phyloP scores from a whole-genome alignment of 23 red algal species.

The Cyanidioschyzon merolae region DNA sequence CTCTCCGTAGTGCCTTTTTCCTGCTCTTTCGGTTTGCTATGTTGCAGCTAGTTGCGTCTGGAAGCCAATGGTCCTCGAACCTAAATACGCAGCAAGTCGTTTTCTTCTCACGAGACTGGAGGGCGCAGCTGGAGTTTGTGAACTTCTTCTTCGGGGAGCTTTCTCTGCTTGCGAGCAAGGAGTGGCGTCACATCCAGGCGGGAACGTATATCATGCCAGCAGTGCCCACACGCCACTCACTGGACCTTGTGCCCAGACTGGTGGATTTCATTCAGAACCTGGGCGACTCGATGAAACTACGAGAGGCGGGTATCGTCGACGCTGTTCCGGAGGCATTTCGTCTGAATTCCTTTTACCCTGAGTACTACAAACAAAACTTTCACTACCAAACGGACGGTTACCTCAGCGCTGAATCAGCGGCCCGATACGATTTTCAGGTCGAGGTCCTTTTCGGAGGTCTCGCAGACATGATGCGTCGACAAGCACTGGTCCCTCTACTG shows the following conservation, averaged over 20 bases:
- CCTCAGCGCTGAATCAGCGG: conserved; percentile 36
- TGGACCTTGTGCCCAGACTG: neutral
- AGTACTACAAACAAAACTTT: conserved; percentile 52
- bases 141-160: conserved; percentile 1
- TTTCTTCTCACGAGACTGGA: neutral
- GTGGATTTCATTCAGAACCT: conserved; percentile 1
- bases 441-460: conserved; percentile 44
- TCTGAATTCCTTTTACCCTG: conserved; percentile 4
- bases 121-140: neutral
- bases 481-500: conserved; percentile 25
- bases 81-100: neutral
- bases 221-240: neutral
- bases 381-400: conserved; percentile 73
- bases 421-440: conserved; percentile 38
- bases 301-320: neutral
- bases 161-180: neutral
- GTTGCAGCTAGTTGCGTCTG: neutral
- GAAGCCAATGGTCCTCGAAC: neutral
- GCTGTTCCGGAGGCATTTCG: neutral
- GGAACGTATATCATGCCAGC: neutral
- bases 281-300: neutral
- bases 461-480: conserved; percentile 58
- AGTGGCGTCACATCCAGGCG: neutral
- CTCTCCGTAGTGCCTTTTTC: neutral
- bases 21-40: neutral